These are phyloP conservation scores for Aspergillus persii DNA, from an alignment of 2,329 filamentous ascomycete genomes.

Conservation along the genomic window DNA sequence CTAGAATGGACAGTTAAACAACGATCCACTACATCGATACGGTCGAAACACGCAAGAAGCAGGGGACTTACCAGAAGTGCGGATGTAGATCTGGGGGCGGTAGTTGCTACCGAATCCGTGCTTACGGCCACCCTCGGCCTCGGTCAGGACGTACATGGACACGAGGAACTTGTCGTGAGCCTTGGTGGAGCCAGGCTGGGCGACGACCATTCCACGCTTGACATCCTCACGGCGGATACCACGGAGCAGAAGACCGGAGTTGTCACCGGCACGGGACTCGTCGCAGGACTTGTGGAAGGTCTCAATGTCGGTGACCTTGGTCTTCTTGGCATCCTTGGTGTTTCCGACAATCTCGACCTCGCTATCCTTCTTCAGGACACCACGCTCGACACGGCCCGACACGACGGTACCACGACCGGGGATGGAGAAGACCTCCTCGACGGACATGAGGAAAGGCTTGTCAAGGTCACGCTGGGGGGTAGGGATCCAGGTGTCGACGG, in stretches of 20 bases:
- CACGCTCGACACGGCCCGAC: constrained; percentile 96
- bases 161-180: constrained; percentile 88
- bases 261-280: constrained; percentile 93
- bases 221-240: constrained; percentile 96
- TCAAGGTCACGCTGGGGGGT: constrained; percentile 91
- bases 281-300: constrained; percentile 99
- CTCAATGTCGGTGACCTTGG: constrained; percentile 99
- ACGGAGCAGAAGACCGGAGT: constrained; percentile 94
- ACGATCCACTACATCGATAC: neutral
- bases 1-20: constrained; percentile 28
- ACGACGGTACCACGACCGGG: constrained; percentile 93
- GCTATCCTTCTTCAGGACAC: constrained; percentile 85
- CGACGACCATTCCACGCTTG: constrained; percentile 89
- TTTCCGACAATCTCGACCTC: constrained; percentile 96
- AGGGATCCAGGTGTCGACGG: constrained; percentile 94
- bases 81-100: constrained; percentile 92
- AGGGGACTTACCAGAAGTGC: constrained; percentile 73
- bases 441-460: constrained; percentile 98
- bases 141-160: constrained; percentile 94
- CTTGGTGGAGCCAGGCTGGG: constrained; percentile 78
- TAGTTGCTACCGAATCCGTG: constrained; percentile 96
- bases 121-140: constrained; percentile 97
- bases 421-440: constrained; percentile 91
- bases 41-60: neutral
- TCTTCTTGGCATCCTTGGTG: constrained; percentile 79